Conservation (phyloP, 2,329 filamentous ascomycete species). For the Pyrenophora graminea region DNA sequence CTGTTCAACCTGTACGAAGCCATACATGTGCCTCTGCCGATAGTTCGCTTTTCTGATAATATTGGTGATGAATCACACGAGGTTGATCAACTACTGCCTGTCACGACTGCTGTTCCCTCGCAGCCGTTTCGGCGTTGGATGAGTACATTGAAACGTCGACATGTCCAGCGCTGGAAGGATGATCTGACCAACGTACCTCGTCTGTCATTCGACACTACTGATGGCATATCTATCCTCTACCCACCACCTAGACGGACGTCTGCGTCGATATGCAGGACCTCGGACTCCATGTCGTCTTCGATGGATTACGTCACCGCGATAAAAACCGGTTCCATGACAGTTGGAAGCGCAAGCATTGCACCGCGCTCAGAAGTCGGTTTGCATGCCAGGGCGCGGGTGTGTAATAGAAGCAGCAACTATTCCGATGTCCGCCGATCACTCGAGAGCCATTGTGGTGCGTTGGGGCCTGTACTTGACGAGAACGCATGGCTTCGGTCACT, state of each 20-base stretch:
- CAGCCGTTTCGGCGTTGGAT: conserved; percentile 74
- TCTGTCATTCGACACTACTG: conserved; percentile 41
- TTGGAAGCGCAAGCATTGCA: conserved; percentile 71
- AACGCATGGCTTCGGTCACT: conserved; percentile 71
- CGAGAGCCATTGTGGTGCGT: conserved; percentile 58
- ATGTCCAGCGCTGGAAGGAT: conserved; percentile 43
- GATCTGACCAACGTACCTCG: conserved; percentile 41
- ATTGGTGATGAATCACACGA: conserved; percentile 13
- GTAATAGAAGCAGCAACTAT: conserved; percentile 62
- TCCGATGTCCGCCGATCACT: conserved; percentile 65
- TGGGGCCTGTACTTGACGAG: conserved; percentile 63
- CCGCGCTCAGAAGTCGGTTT: conserved; percentile 61
- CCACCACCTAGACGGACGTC: conserved; percentile 11
- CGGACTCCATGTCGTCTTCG: conserved; percentile 70
- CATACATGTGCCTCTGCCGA: conserved; percentile 36
- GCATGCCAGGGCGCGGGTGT: conserved; percentile 63
- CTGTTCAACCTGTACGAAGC: conserved; percentile 39
- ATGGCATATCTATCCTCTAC: conserved; percentile 15
- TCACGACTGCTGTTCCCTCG: conserved; percentile 6
- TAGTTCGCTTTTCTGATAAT: conserved; percentile 27
- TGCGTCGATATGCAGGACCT: conserved; percentile 45
- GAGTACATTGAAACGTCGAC: conserved; percentile 67
- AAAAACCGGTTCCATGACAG: conserved; percentile 78
- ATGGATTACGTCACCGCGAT: conserved; percentile 79
- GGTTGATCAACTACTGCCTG: conserved; percentile 1